Evolutionary conservation across 257 asterid genomes (phyloP).

Genomic region (Gentiana straminea): DNA sequence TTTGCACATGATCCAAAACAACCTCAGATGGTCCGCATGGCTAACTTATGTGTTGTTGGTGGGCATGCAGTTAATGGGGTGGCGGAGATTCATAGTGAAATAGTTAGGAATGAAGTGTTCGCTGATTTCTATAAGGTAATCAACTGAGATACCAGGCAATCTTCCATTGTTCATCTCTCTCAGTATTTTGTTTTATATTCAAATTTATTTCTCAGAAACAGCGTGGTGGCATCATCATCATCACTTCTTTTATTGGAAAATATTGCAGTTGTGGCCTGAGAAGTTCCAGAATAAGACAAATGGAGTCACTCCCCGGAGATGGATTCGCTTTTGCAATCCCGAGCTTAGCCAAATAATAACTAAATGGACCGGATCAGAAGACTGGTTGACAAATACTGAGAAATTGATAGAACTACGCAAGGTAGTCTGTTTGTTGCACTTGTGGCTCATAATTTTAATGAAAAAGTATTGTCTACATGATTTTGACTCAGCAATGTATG

Average conservation of each 20-base stretch:
- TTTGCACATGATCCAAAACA: constrained; percentile 35
- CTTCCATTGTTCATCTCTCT: background rate
- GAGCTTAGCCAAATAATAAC: constrained; percentile 41
- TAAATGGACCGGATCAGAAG: constrained; percentile 53
- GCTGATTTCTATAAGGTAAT: constrained; percentile 65
- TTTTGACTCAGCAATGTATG: too few relatives aligned
- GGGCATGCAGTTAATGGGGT: constrained; percentile 93
- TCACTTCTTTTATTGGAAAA: constrained; percentile 3
- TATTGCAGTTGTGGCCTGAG: constrained; percentile 48
- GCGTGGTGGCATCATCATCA: background rate
- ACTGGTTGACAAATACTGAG: constrained; percentile 41
- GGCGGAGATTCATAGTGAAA: constrained; percentile 82
- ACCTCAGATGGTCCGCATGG: constrained; percentile 57
- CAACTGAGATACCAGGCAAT: background rate
- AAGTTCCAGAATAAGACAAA: constrained; percentile 56
- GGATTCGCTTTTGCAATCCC: constrained; percentile 48
- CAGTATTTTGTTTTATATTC: background rate
- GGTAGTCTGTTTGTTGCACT: constrained; percentile 15
- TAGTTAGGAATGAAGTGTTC: constrained; percentile 69
- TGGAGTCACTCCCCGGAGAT: constrained; percentile 61
- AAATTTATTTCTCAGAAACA: background rate
- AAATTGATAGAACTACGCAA: constrained; percentile 31
- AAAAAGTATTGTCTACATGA: too few relatives aligned
- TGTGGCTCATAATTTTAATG: too few relatives aligned
- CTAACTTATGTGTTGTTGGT: constrained; percentile 75